These are phyloP conservation scores for Vachellia pachyceras DNA, from an alignment of 306 rosid genomes.

Conservation along the genomic window DNA sequence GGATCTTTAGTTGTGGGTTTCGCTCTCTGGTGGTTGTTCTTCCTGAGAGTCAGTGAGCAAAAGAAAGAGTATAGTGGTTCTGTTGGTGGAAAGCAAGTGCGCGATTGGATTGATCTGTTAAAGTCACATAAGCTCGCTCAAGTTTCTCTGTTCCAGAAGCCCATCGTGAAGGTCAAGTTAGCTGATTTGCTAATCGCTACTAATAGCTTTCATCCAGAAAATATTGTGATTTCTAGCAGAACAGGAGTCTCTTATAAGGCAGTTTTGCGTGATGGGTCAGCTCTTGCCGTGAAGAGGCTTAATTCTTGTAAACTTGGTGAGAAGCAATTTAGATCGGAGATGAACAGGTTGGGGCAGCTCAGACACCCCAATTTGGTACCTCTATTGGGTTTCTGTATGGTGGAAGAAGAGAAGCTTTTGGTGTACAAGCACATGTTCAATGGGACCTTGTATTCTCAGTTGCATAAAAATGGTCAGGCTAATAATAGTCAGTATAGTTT, in stretches of 20 bases:
- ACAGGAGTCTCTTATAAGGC: constrained; percentile 65
- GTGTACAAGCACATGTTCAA: constrained; percentile 69
- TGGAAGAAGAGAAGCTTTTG: constrained; percentile 67
- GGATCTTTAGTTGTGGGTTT: constrained; percentile 56
- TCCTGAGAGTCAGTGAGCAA: constrained; percentile 37
- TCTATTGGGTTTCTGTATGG: constrained; percentile 57
- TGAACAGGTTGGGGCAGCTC: constrained; percentile 59
- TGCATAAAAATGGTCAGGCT: constrained; percentile 51
- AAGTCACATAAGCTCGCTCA: constrained; percentile 54
- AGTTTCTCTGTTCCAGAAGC: constrained; percentile 64
- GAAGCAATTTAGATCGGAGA: constrained; percentile 60
- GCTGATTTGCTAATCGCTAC: constrained; percentile 56
- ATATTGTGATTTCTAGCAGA: constrained; percentile 53
- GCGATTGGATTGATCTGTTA: constrained; percentile 52
- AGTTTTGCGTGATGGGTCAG: constrained; percentile 62
- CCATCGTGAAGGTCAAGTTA: constrained; percentile 57
- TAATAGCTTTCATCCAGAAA: constrained; percentile 45
- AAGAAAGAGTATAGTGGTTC: constrained; percentile 37
- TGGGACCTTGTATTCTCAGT: constrained; percentile 56
- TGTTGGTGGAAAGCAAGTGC: constrained; percentile 35
- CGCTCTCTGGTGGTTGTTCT: constrained; percentile 64
- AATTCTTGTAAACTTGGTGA: constrained; percentile 53
- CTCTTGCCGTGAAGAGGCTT: constrained; percentile 57
- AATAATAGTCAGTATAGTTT: constrained; percentile 56
- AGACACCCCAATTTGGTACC: constrained; percentile 71